These are phyloP conservation scores for Penicillium sclerotigenum DNA, from an alignment of 2,329 filamentous ascomycete genomes.

Conservation along the genomic window DNA sequence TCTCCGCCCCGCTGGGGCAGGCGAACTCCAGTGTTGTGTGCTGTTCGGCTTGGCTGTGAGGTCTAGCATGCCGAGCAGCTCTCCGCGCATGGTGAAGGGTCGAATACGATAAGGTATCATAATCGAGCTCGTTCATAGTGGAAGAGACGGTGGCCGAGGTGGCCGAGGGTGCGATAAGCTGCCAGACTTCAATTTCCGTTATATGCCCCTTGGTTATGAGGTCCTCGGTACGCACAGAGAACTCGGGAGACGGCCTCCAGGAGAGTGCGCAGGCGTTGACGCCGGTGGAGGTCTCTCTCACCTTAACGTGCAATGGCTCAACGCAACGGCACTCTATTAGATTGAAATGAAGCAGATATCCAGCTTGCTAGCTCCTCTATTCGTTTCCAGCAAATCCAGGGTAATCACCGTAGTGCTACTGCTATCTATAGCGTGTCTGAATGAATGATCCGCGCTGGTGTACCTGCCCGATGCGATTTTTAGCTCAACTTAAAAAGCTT, in stretches of 20 bases:
- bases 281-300: not conserved
- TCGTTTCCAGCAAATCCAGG: not conserved
- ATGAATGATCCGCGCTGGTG: not conserved
- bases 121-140: not conserved
- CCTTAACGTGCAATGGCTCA: not conserved
- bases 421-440: not conserved
- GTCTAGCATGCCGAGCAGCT: constrained; percentile 1
- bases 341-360: not conserved
- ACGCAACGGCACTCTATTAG: not conserved
- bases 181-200: constrained; percentile 1
- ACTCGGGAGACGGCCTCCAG: not conserved
- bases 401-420: not conserved
- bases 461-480: not conserved
- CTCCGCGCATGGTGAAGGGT: constrained; percentile 1
- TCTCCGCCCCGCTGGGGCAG: not conserved
- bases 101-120: constrained; percentile 1
- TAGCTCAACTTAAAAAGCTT: not conserved
- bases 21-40: not conserved
- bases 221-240: not conserved
- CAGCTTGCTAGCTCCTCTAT: not conserved
- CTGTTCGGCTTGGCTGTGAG: constrained; percentile 1
- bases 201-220: not conserved
- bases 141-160: not conserved
- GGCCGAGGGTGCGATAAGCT: not conserved
- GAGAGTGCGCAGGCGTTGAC: not conserved